Base-by-base conservation (phyloP, 495 filamentous ascomycete species). In the Penicillium odoratum region DNA sequence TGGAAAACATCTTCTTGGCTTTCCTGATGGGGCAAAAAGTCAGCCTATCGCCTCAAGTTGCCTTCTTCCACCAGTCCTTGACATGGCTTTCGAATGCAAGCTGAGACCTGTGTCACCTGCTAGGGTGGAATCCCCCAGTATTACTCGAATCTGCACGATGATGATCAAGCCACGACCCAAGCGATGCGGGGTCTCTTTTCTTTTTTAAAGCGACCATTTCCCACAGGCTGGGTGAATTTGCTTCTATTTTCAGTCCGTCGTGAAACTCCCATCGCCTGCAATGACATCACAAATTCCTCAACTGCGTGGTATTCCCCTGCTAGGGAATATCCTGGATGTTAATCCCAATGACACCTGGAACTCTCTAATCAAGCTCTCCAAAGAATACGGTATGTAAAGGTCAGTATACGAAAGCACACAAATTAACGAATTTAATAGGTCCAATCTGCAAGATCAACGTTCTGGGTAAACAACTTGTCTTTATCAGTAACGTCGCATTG, bases 371-470 rank as follows among this genome's bases (percentile, higher is more conserved):
- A 78, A 80, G 11, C 72, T 92, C 13, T 80, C 86, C 11, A 81
- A 85, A 57, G 83, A 84, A 57, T 88, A 89, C 64, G 84, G 85
- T 82, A 66, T n/a, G 11, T 7, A 8, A 16, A 3, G 4, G 3
- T 51, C 26, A n/a, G 18, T 15, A 29, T 38, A 21, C 7, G 15
- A 15, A 31, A 55, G 34, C 10, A 34, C 57, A 49, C 38, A 9
- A 47, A 50, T 51, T 64, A 51, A 71, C 53, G 28, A 13, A 43
- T 11, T 13, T 15, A 1, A 30, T 49, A 82, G 86, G 86, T 57
- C 82, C 85, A 53, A 90, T 92, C 62, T 91, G 86, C 75, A 83
- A 87, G 63, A 83, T 91, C 68, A 83, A 78, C n/a, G 71, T 81
- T 11, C 72, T 78, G 38, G 70, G 78, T 59, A 62, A 81, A 44